Evolutionary conservation across 2,329 filamentous ascomycete genomes (phyloP).

Genomic region (Aspergillus fijiensis): DNA sequence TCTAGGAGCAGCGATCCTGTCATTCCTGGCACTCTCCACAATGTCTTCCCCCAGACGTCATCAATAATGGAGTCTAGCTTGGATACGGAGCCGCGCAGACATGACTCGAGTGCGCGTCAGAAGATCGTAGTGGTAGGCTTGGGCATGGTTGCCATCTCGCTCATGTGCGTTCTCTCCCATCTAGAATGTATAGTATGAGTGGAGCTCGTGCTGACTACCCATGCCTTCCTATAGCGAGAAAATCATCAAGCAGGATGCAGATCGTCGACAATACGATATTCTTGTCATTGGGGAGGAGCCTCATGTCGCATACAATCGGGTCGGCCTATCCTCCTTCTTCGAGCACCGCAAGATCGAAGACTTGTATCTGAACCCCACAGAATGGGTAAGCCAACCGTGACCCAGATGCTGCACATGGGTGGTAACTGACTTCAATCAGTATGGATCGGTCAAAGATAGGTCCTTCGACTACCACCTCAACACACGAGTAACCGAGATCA

Average conservation of each 20-base stretch:
- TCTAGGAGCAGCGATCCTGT: slow-evolving; percentile 25
- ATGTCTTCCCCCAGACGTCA: slow-evolving; percentile 8
- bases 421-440: slow-evolving; percentile 47
- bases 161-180: slow-evolving; percentile 65
- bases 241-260: slow-evolving; percentile 77
- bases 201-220: neutral
- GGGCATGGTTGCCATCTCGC: slow-evolving; percentile 88
- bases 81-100: slow-evolving; percentile 1
- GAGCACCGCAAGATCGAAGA: slow-evolving; percentile 81
- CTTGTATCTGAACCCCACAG: slow-evolving; percentile 78
- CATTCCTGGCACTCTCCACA: slow-evolving; percentile 22
- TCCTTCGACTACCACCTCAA: slow-evolving; percentile 74
- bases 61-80: slow-evolving; percentile 7
- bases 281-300: slow-evolving; percentile 85
- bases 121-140: slow-evolving; percentile 79
- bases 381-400: slow-evolving; percentile 62
- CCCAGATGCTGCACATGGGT: neutral
- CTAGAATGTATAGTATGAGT: neutral
- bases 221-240: slow-evolving; percentile 65
- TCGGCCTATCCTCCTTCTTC: slow-evolving; percentile 86
- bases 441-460: slow-evolving; percentile 64
- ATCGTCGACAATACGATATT: slow-evolving; percentile 72
- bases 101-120: slow-evolving; percentile 45
- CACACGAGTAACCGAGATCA: slow-evolving; percentile 68
- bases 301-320: slow-evolving; percentile 86